Percentiles rank a stretch among this genome's conserved stretches.
phyloP scores from a whole-genome alignment of 1,284 basidiomycete genomes.

The Fomitopsis palustris region DNA sequence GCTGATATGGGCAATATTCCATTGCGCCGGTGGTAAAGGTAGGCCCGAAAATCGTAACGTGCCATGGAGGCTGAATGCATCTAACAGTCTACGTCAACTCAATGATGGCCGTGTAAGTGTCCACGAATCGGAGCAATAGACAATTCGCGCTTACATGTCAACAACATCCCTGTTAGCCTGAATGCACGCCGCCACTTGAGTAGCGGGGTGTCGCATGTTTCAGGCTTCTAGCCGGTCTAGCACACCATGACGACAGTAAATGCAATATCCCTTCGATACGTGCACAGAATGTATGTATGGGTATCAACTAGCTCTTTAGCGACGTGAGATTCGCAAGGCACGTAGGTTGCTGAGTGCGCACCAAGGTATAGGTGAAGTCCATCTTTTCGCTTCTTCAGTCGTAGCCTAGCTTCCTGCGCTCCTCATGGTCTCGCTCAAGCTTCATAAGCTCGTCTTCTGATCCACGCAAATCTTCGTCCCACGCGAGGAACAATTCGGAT shows the following conservation, averaged over 20 bases:
- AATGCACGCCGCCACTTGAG: too few species aligned
- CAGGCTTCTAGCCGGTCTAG: too few species aligned
- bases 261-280: too few species aligned
- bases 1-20: not conserved
- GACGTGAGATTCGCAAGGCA: not conserved
- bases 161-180: too few species aligned
- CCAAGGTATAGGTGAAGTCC: constrained; percentile 1
- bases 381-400: constrained; percentile 20
- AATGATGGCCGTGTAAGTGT: not conserved
- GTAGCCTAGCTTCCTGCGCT: constrained; percentile 53
- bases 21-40: not conserved
- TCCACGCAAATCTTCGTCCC: constrained; percentile 68
- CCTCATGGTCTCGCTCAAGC: constrained; percentile 56
- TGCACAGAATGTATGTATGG: too few species aligned
- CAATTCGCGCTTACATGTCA: too few species aligned
- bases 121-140: too few species aligned
- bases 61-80: too few species aligned
- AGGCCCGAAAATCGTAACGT: not conserved
- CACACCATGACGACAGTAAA: too few species aligned
- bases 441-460: constrained; percentile 54
- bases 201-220: too few species aligned
- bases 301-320: not conserved
- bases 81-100: not conserved
- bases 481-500: constrained; percentile 76
- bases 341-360: not conserved